These are phyloP conservation scores for Hypsizygus ulmarius DNA, from an alignment of 1,284 basidiomycete species.

Conservation along the genomic window DNA sequence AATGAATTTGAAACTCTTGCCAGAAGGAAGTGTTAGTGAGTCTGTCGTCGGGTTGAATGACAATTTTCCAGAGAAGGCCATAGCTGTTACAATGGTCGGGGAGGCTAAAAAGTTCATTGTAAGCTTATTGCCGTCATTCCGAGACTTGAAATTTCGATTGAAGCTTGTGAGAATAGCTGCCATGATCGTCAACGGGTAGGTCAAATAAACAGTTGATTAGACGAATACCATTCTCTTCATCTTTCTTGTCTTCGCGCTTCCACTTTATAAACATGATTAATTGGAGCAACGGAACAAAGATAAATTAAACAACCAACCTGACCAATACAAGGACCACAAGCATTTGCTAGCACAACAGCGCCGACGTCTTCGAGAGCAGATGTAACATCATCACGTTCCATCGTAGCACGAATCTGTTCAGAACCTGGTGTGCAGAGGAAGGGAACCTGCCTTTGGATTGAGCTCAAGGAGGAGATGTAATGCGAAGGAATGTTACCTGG, in stretches of 20 bases:
- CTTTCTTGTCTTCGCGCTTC: slow-evolving; percentile 90
- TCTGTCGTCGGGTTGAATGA: slow-evolving; percentile 96
- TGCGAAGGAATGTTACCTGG: slow-evolving; percentile 44
- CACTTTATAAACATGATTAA: slow-evolving; percentile 51
- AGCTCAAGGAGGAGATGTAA: slow-evolving; percentile 3
- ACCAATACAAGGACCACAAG: slow-evolving; percentile 98
- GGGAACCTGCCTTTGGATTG: slow-evolving; percentile 55
- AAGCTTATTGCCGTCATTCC: slow-evolving; percentile 93
- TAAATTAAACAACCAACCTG: slow-evolving; percentile 51
- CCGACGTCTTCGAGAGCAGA: slow-evolving; percentile 82
- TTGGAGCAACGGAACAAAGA: slow-evolving; percentile 5
- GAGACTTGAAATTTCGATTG: slow-evolving; percentile 96
- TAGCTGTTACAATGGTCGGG: slow-evolving; percentile 95
- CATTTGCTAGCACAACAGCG: slow-evolving; percentile 92
- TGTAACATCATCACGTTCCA: slow-evolving; percentile 92
- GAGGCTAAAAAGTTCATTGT: slow-evolving; percentile 99
- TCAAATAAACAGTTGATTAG: neutral
- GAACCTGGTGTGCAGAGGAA: slow-evolving; percentile 98
- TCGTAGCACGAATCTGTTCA: slow-evolving; percentile 96
- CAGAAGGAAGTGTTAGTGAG: slow-evolving; percentile 71
- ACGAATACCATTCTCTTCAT: slow-evolving; percentile 85
- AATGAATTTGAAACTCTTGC: slow-evolving; percentile 80
- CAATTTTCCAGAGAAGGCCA: slow-evolving; percentile 93
- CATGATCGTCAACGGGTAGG: slow-evolving; percentile 1
- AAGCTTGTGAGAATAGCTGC: slow-evolving; percentile 96